Evolutionary conservation across 495 filamentous ascomycete genomes (phyloP), one percentile per base, ranked within the genome.

Genomic region (Penicillium steckii): DNA sequence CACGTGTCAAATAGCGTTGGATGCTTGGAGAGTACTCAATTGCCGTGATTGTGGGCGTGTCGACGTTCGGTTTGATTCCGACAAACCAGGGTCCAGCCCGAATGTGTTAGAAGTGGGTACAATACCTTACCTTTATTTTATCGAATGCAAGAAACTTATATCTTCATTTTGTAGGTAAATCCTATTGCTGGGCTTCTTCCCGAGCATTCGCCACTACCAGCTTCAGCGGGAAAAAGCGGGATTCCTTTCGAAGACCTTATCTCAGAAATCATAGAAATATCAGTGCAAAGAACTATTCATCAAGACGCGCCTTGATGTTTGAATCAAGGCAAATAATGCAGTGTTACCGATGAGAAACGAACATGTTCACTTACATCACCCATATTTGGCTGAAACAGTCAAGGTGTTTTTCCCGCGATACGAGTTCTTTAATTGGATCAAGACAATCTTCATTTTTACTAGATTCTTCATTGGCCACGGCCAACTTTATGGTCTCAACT

Each of bases 1-100:
- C 24, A 52, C 56, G 7, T 52, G 46, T 53, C 51, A 56, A 19
- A 18, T 55, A 23, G 56, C 59, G 5, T 43, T 66, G 27, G 21
- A 38, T 37, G 43, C 55, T 17, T 62, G 51, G 41, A 56, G 26
- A 22, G 18, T 33, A 21, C 24, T 59, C 18, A 50, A 38, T 4
- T 62, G 62, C 19, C 48, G 59, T 15, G 59, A 65, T 45, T 48
- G 43, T 38, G 62, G 62, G 19, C 53, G 59, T 6, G 44, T 65
- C 8, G 59, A 62, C 45, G 48, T 55, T 35, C 62, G 55, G 15
- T 58, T 58, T 29, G 42, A 38, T n/a, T 47, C 48, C 9, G 25
- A 49, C 21, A 37, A 30, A 17, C 40, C 37, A 7, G 37, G 38
- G 30, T 29, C 49, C 7, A 45, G 29, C 19, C 49, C 55, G 10